phyloP scores from a whole-genome alignment of 106 monocot genomes.

The Cymbidium sinense region DNA sequence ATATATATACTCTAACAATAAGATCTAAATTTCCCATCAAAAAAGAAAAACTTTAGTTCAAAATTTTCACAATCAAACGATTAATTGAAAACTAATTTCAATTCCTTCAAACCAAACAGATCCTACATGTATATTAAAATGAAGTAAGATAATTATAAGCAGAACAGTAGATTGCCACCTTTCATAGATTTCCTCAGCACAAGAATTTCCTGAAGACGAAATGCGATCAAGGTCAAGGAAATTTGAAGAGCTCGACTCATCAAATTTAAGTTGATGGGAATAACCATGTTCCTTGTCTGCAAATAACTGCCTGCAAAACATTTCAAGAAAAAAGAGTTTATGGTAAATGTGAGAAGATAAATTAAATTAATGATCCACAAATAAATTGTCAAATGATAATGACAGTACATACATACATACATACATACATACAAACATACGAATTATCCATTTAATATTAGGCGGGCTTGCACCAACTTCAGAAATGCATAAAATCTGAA shows the following conservation, averaged over 20 bases:
- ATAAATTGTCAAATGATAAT: too few species aligned
- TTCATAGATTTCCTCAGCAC: conserved; percentile 66
- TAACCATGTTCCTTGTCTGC: conserved; percentile 29
- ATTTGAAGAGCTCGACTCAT: conserved; percentile 63
- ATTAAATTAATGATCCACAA: not conserved
- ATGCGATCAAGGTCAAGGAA: conserved; percentile 85
- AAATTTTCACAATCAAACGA: too few species aligned
- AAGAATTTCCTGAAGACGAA: conserved; percentile 83
- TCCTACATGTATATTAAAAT: too few species aligned
- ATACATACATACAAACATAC: not conserved
- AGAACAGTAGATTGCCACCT: conserved; percentile 31
- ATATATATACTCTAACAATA: too few species aligned
- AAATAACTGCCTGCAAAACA: conserved; percentile 32
- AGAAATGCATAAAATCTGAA: not conserved
- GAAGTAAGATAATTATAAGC: not conserved
- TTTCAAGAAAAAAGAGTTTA: conserved; percentile 11
- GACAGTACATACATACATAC: too few species aligned
- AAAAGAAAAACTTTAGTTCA: too few species aligned
- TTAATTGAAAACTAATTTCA: too few species aligned
- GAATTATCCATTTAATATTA: not conserved
- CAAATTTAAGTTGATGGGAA: conserved; percentile 25
- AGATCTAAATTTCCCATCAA: too few species aligned
- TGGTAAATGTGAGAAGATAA: not conserved
- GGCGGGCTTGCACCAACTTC: not conserved
- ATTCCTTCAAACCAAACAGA: too few species aligned